Percentiles rank a stretch among this genome's conserved stretches.
Conservation (phyloP, 768 basidiomycete species). For the Hysterangium stoloniferum region DNA sequence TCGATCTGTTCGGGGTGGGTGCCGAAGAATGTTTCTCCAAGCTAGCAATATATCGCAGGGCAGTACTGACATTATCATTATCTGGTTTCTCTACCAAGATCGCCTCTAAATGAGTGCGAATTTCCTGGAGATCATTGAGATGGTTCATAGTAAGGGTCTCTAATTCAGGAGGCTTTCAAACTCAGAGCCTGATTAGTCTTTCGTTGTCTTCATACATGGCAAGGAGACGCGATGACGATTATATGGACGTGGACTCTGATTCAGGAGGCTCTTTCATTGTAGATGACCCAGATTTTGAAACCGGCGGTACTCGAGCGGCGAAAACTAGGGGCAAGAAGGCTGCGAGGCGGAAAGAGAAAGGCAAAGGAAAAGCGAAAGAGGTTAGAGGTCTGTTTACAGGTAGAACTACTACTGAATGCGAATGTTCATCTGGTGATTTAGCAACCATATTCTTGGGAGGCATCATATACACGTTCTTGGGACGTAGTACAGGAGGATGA, state of each 20-base stretch:
- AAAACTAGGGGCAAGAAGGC: slow-evolving; percentile 52
- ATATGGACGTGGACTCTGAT: slow-evolving; percentile 48
- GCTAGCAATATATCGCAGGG: not conserved
- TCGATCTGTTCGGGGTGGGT: not conserved
- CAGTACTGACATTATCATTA: not conserved
- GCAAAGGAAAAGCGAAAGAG: slow-evolving; percentile 49
- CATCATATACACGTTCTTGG: slow-evolving; percentile 90
- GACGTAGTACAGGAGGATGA: slow-evolving; percentile 97
- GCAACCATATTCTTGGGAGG: slow-evolving; percentile 95
- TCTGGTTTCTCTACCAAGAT: not conserved
- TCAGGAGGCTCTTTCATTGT: slow-evolving; percentile 62
- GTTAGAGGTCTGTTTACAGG: slow-evolving; percentile 23
- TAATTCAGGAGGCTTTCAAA: not conserved
- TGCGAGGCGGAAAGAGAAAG: slow-evolving; percentile 44
- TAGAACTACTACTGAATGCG: slow-evolving; percentile 3
- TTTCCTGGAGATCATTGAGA: not conserved
- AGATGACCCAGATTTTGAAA: slow-evolving; percentile 32
- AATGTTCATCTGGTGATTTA: slow-evolving; percentile 19
- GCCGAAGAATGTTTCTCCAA: not conserved
- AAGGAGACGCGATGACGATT: slow-evolving; percentile 7
- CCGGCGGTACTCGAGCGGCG: slow-evolving; percentile 26
- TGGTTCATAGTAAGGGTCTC: not conserved
- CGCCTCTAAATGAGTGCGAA: not conserved
- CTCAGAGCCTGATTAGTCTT: not conserved
- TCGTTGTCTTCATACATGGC: not conserved